These are phyloP conservation scores for Aegilops speltoides DNA, from an alignment of 176 grass and related monocot genomes.

Conservation along the genomic window DNA sequence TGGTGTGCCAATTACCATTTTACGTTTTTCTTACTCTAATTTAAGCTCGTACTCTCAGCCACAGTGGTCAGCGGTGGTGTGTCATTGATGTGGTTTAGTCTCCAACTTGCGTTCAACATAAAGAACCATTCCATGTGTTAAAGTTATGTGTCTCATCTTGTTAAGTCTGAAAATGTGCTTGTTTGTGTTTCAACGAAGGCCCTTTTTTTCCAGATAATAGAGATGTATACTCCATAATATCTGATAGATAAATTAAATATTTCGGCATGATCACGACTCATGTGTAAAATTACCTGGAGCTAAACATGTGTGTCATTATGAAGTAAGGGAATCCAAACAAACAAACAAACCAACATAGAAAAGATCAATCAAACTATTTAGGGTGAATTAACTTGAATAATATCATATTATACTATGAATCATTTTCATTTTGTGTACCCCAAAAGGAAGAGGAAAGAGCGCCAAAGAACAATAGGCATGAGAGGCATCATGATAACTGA, in stretches of 20 bases:
- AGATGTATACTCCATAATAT: neutral
- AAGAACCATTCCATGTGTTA: neutral
- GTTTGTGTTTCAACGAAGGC: neutral
- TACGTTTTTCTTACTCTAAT: neutral
- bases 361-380: too few relatives aligned
- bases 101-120: neutral
- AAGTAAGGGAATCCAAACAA: too few relatives aligned
- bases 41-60: neutral
- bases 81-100: neutral
- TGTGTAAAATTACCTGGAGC: neutral
- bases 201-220: neutral
- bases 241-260: neutral
- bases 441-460: neutral
- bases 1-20: neutral
- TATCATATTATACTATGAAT: too few relatives aligned
- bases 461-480: slow-evolving; percentile 4
- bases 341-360: too few relatives aligned
- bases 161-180: neutral
- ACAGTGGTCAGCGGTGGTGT: neutral
- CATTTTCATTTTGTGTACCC: too few relatives aligned
- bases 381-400: too few relatives aligned
- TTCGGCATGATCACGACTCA: neutral
- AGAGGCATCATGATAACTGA: slow-evolving; percentile 15
- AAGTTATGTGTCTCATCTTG: neutral
- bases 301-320: neutral